phyloP scores from a whole-genome alignment of 345 rosid genomes.

The Eucalyptus tenuipes region DNA sequence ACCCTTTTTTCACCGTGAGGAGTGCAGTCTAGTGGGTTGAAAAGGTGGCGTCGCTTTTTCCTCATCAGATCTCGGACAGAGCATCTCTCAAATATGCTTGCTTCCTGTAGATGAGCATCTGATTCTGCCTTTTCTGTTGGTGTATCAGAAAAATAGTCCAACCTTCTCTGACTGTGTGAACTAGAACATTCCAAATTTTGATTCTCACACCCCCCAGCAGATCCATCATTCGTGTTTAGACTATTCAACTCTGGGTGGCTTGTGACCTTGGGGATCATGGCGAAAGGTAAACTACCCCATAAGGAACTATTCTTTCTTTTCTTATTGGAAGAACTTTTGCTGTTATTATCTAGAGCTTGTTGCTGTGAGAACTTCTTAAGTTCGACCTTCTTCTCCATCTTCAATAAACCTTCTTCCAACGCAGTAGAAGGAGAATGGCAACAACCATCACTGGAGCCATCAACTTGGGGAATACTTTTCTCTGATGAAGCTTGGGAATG shows the following conservation, averaged over 20 bases:
- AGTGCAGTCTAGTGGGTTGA: conserved; percentile 18
- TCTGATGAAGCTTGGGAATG: conserved; percentile 15
- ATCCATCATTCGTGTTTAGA: conserved; percentile 5
- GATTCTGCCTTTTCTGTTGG: conserved; percentile 9
- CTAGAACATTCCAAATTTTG: neutral
- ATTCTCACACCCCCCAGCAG: conserved; percentile 13
- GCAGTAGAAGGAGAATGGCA: conserved; percentile 9
- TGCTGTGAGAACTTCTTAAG: conserved; percentile 6
- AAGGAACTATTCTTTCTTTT: conserved; percentile 18
- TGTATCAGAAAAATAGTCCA: conserved; percentile 8
- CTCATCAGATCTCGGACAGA: conserved; percentile 89
- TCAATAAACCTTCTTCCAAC: conserved; percentile 22
- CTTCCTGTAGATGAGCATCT: conserved; percentile 9
- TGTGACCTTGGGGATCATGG: conserved; percentile 11
- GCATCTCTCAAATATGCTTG: conserved; percentile 23
- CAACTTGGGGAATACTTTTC: conserved; percentile 27
- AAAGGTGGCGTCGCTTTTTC: conserved; percentile 41
- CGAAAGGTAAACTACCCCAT: conserved; percentile 70
- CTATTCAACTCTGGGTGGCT: conserved; percentile 11
- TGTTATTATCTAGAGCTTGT: conserved; percentile 7
- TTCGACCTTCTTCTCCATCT: conserved; percentile 23
- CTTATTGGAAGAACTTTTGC: conserved; percentile 11
- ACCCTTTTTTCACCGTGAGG: neutral
- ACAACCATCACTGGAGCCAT: conserved; percentile 38
- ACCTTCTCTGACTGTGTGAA: conserved; percentile 10